Conservation (phyloP, 495 filamentous ascomycete genomes). For the Aspergillus ostianus region DNA sequence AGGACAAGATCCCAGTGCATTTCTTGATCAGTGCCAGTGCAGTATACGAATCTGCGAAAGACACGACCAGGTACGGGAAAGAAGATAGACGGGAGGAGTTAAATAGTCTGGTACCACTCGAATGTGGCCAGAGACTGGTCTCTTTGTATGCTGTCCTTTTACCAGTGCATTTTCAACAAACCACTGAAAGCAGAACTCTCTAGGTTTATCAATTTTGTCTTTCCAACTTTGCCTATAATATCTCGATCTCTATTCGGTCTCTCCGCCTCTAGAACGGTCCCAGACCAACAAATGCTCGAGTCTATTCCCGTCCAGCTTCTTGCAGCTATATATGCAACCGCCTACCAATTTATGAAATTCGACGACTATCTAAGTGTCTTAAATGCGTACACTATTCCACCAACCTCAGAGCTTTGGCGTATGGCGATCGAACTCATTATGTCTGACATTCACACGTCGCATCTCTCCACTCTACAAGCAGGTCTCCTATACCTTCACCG, state of each 20-base stretch:
- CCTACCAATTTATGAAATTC: conserved; percentile 29
- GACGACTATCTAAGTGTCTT: conserved; percentile 30
- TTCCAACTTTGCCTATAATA: conserved; percentile 30
- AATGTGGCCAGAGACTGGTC: conserved; percentile 29
- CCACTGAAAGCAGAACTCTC: too few relatives aligned
- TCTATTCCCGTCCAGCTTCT: conserved; percentile 32
- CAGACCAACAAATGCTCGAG: conserved; percentile 11
- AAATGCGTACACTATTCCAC: conserved; percentile 27
- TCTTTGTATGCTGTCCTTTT: conserved; percentile 9
- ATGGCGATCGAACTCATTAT: conserved; percentile 30
- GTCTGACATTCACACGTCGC: conserved; percentile 35
- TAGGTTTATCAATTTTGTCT: conserved; percentile 30
- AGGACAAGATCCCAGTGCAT: conserved; percentile 32
- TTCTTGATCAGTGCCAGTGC: conserved; percentile 30
- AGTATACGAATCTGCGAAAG: conserved; percentile 15
- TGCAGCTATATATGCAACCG: conserved; percentile 37
- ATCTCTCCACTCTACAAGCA: conserved; percentile 32
- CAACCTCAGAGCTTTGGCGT: conserved; percentile 29
- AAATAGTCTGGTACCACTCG: conserved; percentile 25
- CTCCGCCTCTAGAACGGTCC: neutral
- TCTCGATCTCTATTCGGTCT: conserved; percentile 12
- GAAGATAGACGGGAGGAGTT: conserved; percentile 23
- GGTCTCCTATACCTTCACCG: conserved; percentile 34
- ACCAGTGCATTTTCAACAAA: neutral
- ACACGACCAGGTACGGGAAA: neutral